phyloP scores from a whole-genome alignment of 495 filamentous ascomycete species.

The Choiromyces venosus region DNA sequence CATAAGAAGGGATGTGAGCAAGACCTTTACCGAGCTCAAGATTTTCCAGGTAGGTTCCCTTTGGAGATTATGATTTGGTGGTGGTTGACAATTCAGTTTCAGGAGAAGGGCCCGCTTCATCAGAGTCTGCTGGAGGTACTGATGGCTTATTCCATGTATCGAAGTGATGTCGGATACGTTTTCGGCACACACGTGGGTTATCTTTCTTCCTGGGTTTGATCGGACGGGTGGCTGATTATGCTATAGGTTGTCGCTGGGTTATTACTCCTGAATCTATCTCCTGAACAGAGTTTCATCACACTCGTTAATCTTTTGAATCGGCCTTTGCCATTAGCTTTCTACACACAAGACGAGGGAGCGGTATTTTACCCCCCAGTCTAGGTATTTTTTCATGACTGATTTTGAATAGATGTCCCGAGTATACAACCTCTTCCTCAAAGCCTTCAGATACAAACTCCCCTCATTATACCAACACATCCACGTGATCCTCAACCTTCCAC shows the following conservation, averaged over 20 bases:
- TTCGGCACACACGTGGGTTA: conserved; percentile 71
- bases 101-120: conserved; percentile 61
- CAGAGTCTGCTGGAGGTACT: conserved; percentile 71
- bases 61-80: not conserved
- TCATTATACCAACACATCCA: conserved; percentile 64
- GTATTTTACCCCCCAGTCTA: not conserved
- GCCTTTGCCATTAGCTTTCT: conserved; percentile 79
- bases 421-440: conserved; percentile 65
- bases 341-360: conserved; percentile 67
- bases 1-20: conserved; percentile 64
- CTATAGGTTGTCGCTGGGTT: conserved; percentile 71
- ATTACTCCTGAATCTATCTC: conserved; percentile 72
- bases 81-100: conserved; percentile 5
- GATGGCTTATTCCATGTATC: conserved; percentile 86
- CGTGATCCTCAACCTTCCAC: conserved; percentile 47
- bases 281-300: conserved; percentile 67
- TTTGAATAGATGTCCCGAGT: conserved; percentile 54
- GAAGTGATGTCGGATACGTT: conserved; percentile 86
- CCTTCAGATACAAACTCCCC: conserved; percentile 66
- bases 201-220: conserved; percentile 17
- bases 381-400: not conserved
- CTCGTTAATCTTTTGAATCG: conserved; percentile 88
- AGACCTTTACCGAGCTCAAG: conserved; percentile 71
- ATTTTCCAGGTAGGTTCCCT: conserved; percentile 61
- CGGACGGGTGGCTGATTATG: conserved; percentile 27